These are phyloP conservation scores for Umbelopsis sp. DNA, from an alignment of 371 early-diverging fungal genomes.

Conservation along the genomic window DNA sequence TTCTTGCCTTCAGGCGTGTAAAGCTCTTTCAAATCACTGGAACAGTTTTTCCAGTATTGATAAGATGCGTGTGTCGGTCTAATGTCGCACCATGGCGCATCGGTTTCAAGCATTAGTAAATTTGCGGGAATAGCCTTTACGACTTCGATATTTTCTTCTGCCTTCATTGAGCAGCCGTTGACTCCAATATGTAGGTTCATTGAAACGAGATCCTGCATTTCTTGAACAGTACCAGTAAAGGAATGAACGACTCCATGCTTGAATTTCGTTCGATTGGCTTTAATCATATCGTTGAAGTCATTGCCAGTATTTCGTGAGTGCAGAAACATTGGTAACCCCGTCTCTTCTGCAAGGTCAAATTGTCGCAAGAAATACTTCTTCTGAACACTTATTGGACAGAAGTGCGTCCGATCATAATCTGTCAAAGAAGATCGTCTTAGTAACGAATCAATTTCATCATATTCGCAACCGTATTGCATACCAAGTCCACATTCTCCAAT, in stretches of 20 bases:
- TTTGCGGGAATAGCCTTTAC: conserved; percentile 84
- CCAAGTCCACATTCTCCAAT: conserved; percentile 92
- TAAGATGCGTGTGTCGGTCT: conserved; percentile 86
- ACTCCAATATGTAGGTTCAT: conserved; percentile 94
- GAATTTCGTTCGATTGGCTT: conserved; percentile 66
- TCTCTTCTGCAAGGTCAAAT: conserved; percentile 79
- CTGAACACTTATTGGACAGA: conserved; percentile 80
- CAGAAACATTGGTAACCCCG: conserved; percentile 85
- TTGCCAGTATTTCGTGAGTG: conserved; percentile 84
- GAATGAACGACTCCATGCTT: conserved; percentile 94
- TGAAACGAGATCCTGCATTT: conserved; percentile 70
- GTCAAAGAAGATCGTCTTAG: conserved; percentile 1
- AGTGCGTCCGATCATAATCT: conserved; percentile 90
- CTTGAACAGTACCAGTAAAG: conserved; percentile 86
- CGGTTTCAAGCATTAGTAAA: conserved; percentile 92
- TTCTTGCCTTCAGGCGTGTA: conserved; percentile 59
- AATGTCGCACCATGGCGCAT: conserved; percentile 96
- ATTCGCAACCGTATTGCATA: conserved; percentile 24
- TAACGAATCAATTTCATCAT: neutral
- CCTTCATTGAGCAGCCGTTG: conserved; percentile 97
- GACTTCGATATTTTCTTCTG: conserved; percentile 81
- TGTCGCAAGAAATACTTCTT: conserved; percentile 77
- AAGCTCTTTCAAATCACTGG: conserved; percentile 32
- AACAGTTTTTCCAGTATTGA: conserved; percentile 51
- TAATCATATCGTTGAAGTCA: conserved; percentile 67